Evolutionary conservation across 1,139 yeast species (phyloP).

Genomic region (Geotrichum phurueaensis): DNA sequence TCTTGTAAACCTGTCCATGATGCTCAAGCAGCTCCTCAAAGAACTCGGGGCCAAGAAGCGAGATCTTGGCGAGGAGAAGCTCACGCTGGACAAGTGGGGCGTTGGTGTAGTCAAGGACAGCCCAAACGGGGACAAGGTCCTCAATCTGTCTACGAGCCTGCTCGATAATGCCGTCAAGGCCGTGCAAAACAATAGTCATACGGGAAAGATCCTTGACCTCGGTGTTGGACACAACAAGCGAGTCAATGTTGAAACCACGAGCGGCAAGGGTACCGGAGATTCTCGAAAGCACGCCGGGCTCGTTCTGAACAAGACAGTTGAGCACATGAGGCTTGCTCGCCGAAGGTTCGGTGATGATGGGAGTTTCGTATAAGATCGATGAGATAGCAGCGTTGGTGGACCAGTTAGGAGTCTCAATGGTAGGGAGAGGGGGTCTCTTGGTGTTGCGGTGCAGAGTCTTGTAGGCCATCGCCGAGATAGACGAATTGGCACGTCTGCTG

Average conservation of each 20-base stretch:
- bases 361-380: slow-evolving; percentile 90
- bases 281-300: slow-evolving; percentile 93
- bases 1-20: slow-evolving; percentile 49
- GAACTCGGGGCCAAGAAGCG: slow-evolving; percentile 92
- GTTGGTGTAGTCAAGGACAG: slow-evolving; percentile 88
- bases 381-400: slow-evolving; percentile 94
- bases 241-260: slow-evolving; percentile 95
- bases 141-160: slow-evolving; percentile 99
- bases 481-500: slow-evolving; percentile 29
- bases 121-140: slow-evolving; percentile 96
- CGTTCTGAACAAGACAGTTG: slow-evolving; percentile 96
- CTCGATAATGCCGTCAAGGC: slow-evolving; percentile 93
- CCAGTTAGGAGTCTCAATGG: slow-evolving; percentile 93
- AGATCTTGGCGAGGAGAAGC: slow-evolving; percentile 81
- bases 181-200: slow-evolving; percentile 92
- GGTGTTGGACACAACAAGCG: slow-evolving; percentile 92
- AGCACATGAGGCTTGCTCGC: slow-evolving; percentile 63
- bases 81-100: slow-evolving; percentile 89
- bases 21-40: slow-evolving; percentile 90
- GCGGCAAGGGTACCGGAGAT: slow-evolving; percentile 96
- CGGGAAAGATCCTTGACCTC: slow-evolving; percentile 92
- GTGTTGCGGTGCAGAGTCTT: slow-evolving; percentile 78
- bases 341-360: slow-evolving; percentile 53
- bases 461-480: slow-evolving; percentile 94
- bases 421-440: slow-evolving; percentile 86